Base-by-base conservation (phyloP, 768 basidiomycete genomes). In the Leccinellum rugosiceps region DNA sequence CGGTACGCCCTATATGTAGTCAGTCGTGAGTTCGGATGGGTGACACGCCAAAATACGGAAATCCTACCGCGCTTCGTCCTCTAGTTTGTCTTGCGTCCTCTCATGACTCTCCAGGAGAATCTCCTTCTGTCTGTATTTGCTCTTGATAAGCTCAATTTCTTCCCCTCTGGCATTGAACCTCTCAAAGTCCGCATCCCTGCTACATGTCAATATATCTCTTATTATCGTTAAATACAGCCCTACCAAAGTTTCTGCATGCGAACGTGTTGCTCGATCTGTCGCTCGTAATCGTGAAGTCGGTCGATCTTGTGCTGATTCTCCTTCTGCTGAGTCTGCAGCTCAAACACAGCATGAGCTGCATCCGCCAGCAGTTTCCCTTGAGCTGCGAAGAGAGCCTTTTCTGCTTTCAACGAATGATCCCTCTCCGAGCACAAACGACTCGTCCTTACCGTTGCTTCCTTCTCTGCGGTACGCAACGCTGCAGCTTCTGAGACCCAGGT, bases 281-380 rank as follows among this genome's bases (percentile, higher is more conserved):
- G 77, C 68, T 97, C 94, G 62, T 94, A 96, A 69, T 96, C 92
- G 50, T 79, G 76, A 44, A 96, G 76, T 17, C 89, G 82, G 58
- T 87, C 84, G 13, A 96, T 82, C 67, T 94, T 94, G 65, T 90
- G 90, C 58, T 86, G 82, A 47, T 80, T 86, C 71, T 90, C 90
- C 64, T 90, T 89, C 62, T 81, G 79, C 64, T 86, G 81, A 19
- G 90, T 94, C 68, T 87, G 76, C 30, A 96, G 75, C 52, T 83
- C 78, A 64, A 89, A 90, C 1, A 91, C 83, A 25, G 87, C 79
- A 52, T 80, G 76, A n/a, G 76, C 75, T 8, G 90, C 89, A n/a
- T 86, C 85, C 0, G 82, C 82, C 28, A 92, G 71, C 19, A 90
- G 72, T 59, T 81, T 83, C 8, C 80, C 81, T 75, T 92, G 90